Evolutionary conservation across 306 rosid genomes (phyloP), one percentile per base, ranked within the genome.

Genomic region (Pterocarpus santalinus): DNA sequence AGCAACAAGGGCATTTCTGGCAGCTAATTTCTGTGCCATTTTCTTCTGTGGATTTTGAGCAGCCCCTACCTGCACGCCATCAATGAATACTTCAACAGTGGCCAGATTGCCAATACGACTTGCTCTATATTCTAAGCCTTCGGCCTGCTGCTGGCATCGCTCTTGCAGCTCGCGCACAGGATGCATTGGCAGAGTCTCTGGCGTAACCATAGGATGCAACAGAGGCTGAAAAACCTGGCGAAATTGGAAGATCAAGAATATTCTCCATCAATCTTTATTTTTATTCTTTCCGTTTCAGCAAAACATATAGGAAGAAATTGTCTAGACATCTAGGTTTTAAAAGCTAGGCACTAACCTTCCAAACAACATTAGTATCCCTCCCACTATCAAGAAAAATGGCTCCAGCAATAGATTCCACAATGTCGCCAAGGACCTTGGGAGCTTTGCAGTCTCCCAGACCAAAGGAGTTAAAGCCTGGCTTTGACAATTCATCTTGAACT

Each of bases 81-180:
- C 99, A 13, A 95, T 90, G 82, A 91, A 91, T 73, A 95, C 99
- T 90, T 95, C 94, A 7, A 95, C 98, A 4, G 99, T 95, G 33
- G 98, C 99, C 81, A 95, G 71, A 83, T 93, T 95, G 36, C 98
- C 98, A n/a, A 76, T 83, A 73, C 99, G 93, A 75, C 92, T 86
- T 53, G 99, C 96, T 89, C 90, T 93, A 70, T 95, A 95, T 77
- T 95, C 99, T 79, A 93, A 84, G 53, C 99, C 99, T 88, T 95
- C 99, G 0, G 99, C 99, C 87, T 92, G 97, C 84, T 95, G 99
- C 75, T 95, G 99, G 85, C 99, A 95, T 79, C 99, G 88, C 82
- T 95, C 99, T 87, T 95, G 99, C 76, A 95, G 90, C 94, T 95
- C 99, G 13, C 99, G 98, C 82, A 95, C 99, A 2, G 99, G 99